These are phyloP conservation scores for Chytriomyces sp. DNA, from an alignment of 192 early-diverging fungal genomes.

Conservation along the genomic window DNA sequence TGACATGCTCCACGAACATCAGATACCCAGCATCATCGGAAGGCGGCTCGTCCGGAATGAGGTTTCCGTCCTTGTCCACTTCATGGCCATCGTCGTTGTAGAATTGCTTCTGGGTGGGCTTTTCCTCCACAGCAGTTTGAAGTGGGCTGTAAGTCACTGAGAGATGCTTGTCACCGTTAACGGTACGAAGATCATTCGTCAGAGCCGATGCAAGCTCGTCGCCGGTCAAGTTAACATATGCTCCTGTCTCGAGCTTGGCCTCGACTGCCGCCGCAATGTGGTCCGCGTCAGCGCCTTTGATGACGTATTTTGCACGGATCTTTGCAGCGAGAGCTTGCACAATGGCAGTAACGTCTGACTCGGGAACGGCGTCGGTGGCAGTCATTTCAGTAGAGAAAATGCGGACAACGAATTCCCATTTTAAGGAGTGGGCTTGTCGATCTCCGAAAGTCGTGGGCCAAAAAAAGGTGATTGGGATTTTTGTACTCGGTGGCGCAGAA, in stretches of 20 bases:
- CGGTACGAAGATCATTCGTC: slow-evolving; percentile 8
- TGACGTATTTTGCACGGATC: neutral
- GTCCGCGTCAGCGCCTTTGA: neutral
- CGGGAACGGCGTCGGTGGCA: no score
- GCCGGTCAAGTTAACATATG: neutral
- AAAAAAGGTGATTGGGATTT: no score
- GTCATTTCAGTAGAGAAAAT: no score
- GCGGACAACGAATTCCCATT: no score
- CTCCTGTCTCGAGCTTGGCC: neutral
- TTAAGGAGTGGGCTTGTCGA: no score
- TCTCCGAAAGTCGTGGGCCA: no score
- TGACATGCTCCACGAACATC: neutral
- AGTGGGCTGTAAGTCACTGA: neutral
- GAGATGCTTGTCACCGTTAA: slow-evolving; percentile 27
- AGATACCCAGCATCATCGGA: neutral
- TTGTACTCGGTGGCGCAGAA: no score
- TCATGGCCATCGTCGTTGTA: neutral
- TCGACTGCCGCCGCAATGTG: neutral
- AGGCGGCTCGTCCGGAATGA: neutral
- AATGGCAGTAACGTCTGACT: no score
- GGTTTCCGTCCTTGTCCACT: slow-evolving; percentile 18
- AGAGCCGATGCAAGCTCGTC: neutral
- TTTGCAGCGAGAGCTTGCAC: neutral
- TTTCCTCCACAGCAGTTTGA: neutral
- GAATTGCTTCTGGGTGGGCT: neutral